Evolutionary conservation across 805 yeast genomes (phyloP).

Genomic region (Dipodascus albidus): DNA sequence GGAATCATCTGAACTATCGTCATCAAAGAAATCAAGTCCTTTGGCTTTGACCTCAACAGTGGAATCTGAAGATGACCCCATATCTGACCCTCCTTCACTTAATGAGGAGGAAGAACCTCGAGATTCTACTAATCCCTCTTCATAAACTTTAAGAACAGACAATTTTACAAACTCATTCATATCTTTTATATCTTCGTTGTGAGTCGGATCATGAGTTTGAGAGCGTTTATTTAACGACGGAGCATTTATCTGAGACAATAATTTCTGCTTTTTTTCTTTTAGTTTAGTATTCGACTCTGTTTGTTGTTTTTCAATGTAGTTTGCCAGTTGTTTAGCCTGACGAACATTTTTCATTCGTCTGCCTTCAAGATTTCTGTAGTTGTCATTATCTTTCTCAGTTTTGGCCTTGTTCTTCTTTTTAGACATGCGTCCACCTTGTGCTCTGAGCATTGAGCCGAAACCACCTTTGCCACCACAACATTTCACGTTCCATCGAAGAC

Average conservation of each 20-base stretch:
- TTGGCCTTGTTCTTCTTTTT: slow-evolving; percentile 15
- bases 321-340: slow-evolving; percentile 29
- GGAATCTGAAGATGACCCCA: neutral
- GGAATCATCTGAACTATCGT: neutral
- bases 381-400: slow-evolving; percentile 21
- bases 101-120: neutral
- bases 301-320: slow-evolving; percentile 13
- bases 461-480: slow-evolving; percentile 46
- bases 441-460: slow-evolving; percentile 32
- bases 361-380: slow-evolving; percentile 33
- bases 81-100: neutral
- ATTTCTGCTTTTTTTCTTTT: slow-evolving; percentile 28
- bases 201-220: neutral
- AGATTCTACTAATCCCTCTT: too few species aligned
- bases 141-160: neutral
- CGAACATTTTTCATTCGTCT: slow-evolving; percentile 28
- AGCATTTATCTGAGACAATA: slow-evolving; percentile 24
- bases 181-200: neutral
- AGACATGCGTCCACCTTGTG: slow-evolving; percentile 30
- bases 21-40: neutral
- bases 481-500: slow-evolving; percentile 17
- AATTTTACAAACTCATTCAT: neutral
- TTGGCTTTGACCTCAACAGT: neutral
- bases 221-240: slow-evolving; percentile 10
- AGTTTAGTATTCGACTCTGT: slow-evolving; percentile 10